Evolutionary conservation across 768 basidiomycete genomes (phyloP), one percentile per base, ranked within the genome.

Genomic region (Mrakia gelida): DNA sequence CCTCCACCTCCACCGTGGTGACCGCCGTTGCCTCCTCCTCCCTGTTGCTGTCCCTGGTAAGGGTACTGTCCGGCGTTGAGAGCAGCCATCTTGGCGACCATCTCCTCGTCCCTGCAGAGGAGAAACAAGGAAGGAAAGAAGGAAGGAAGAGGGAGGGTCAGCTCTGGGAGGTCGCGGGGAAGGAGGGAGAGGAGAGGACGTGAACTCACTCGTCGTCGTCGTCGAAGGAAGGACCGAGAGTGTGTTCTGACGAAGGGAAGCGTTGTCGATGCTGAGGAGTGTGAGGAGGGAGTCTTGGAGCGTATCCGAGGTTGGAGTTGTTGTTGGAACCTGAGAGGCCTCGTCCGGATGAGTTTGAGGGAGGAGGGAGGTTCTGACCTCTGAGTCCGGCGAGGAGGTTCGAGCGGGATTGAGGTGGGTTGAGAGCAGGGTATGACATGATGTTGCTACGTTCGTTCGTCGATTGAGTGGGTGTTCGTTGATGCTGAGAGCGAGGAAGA

Each of bases 71-170:
- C 74, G 26, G 75, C 78, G 70, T 79, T 79, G 16, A 79, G 38
- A 13, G 78, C 78, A 32, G 78, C 78, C 78, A 79, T 79, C 34
- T 79, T 79, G 34, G 78, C 78, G n/a, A 79, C 62, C 78, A 79
- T 79, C 68, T 79, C 78, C 52, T 75, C 78, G 62, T 79, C 78
- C 59, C 59, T 59, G 54, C 21, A 8, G 38, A 38, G 8, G 38
- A 38, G 38, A n/a, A 56, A 3, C 2, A 21, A 8, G 4, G 54
- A 26, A 56, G 13, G 54, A 21, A 56, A 59, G 59, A n/a, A 59
- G 2, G 9, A 59, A 28, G 49, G 15, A 49, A 13, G 18, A 52
- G 18, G 2, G 49, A 52, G 49, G 1, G 15, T 52, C 49, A 52
- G 49, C 49, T 52, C 15, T 38, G 38, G 10, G 26, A 59, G 26